A percentile compares a stretch with the other conserved stretches of the same genome.
phyloP scores from a whole-genome alignment of 2,329 filamentous ascomycete genomes.

The Pseudogymnoascus sp. region DNA sequence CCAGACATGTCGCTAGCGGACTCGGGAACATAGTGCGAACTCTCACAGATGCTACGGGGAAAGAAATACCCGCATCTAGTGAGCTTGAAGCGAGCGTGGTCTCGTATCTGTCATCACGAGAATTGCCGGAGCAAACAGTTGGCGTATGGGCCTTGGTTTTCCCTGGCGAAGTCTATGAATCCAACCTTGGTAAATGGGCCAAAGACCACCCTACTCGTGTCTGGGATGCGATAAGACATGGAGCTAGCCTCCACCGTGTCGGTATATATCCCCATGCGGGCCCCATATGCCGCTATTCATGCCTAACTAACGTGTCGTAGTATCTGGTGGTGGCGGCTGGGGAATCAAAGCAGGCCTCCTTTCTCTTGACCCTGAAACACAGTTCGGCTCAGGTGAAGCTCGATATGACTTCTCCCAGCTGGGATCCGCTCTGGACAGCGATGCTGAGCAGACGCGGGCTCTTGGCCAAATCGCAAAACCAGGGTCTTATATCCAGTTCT shows the following conservation, averaged over 20 bases:
- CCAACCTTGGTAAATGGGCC: background rate
- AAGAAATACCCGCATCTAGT: conserved; percentile 52
- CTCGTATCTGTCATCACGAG: conserved; percentile 39
- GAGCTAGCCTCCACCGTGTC: conserved; percentile 20
- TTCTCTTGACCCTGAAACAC: conserved; percentile 63
- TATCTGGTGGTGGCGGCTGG: conserved; percentile 81
- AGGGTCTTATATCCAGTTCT: conserved; percentile 60
- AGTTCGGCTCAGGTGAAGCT: conserved; percentile 42
- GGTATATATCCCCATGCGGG: conserved; percentile 15
- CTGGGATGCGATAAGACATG: background rate
- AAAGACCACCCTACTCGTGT: background rate
- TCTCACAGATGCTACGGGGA: conserved; percentile 30
- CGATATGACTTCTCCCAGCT: conserved; percentile 34
- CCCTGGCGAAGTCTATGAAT: conserved; percentile 30
- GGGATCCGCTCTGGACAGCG: conserved; percentile 7
- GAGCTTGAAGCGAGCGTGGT: conserved; percentile 62
- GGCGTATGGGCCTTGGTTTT: conserved; percentile 67
- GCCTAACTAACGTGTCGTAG: conserved; percentile 29
- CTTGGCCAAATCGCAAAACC: conserved; percentile 50
- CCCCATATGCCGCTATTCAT: background rate
- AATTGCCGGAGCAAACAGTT: conserved; percentile 34
- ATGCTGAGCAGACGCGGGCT: conserved; percentile 27
- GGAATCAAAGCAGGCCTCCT: conserved; percentile 70
- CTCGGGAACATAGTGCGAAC: conserved; percentile 72
- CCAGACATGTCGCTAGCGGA: conserved; percentile 48